Percentiles rank a stretch among this genome's conserved stretches.
Evolutionary conservation across 129 eudicot species (phyloP).

Genomic region (Helianthus tuberosus): DNA sequence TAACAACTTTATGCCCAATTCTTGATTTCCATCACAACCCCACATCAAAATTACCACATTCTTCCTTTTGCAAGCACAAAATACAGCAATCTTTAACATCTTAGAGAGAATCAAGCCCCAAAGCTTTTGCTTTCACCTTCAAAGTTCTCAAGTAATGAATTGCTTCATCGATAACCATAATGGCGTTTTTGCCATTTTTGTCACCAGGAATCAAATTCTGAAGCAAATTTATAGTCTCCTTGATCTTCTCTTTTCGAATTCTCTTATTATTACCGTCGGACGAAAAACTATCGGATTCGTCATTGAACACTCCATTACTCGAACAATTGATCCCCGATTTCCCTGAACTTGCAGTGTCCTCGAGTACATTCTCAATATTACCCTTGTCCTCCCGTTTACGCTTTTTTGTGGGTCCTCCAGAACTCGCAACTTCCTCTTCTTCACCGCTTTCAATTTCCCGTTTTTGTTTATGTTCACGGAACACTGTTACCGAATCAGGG

Average conservation of each 20-base stretch:
- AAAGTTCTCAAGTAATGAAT: slow-evolving; percentile 60
- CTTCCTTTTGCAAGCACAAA: slow-evolving; percentile 15
- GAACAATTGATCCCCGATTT: slow-evolving; percentile 38
- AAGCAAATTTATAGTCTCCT: slow-evolving; percentile 60
- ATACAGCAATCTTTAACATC: not conserved
- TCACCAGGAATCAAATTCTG: slow-evolving; percentile 66
- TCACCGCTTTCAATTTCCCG: slow-evolving; percentile 26
- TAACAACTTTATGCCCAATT: not conserved
- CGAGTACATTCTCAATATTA: slow-evolving; percentile 29
- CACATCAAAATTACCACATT: slow-evolving; percentile 25
- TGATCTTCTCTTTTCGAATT: slow-evolving; percentile 53
- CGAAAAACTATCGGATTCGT: slow-evolving; percentile 36
- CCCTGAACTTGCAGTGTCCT: slow-evolving; percentile 49
- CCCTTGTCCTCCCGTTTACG: slow-evolving; percentile 41
- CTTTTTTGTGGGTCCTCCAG: slow-evolving; percentile 46
- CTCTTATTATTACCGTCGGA: slow-evolving; percentile 42
- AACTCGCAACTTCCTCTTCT: slow-evolving; percentile 77
- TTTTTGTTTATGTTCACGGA: not conserved
- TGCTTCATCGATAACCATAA: slow-evolving; percentile 79
- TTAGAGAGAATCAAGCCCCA: slow-evolving; percentile 60
- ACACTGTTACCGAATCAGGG: slow-evolving; percentile 51
- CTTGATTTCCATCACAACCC: slow-evolving; percentile 21
- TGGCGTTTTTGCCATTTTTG: slow-evolving; percentile 62
- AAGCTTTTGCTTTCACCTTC: slow-evolving; percentile 67
- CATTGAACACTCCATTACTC: slow-evolving; percentile 22